Evolutionary conservation across 306 rosid genomes (phyloP).

Genomic region (Cucumis cinereus): DNA sequence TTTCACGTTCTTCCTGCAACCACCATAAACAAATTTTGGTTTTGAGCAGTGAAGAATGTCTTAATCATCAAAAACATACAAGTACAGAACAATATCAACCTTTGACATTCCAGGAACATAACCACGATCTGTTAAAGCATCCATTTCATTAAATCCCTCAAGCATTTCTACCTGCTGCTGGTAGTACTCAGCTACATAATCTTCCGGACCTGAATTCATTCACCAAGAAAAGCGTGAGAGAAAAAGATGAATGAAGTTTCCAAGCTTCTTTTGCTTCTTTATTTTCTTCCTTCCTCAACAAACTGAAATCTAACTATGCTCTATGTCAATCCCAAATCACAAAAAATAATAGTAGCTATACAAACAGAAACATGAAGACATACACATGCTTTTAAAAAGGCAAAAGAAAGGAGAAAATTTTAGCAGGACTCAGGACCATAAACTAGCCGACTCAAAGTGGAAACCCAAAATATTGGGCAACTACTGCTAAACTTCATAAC

Average conservation of each 20-base stretch:
- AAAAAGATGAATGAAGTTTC: neutral
- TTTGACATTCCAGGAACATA: slow-evolving; percentile 85
- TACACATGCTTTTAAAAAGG: slow-evolving; percentile 1
- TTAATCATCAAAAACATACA: neutral
- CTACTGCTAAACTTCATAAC: neutral
- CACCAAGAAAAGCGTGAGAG: neutral
- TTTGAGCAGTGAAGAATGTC: neutral
- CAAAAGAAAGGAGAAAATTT: neutral
- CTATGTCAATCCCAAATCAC: neutral
- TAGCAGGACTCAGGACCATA: neutral
- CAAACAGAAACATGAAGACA: neutral
- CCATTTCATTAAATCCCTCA: slow-evolving; percentile 95
- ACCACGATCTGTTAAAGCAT: slow-evolving; percentile 74
- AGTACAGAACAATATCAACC: slow-evolving; percentile 23
- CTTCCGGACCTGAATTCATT: slow-evolving; percentile 59
- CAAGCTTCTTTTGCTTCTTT: neutral
- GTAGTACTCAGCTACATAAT: slow-evolving; percentile 83
- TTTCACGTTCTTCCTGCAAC: slow-evolving; percentile 78
- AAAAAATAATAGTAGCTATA: neutral
- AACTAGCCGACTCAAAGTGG: neutral
- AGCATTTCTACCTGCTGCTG: slow-evolving; percentile 96
- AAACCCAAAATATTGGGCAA: neutral
- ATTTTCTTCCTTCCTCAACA: neutral
- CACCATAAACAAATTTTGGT: slow-evolving; percentile 14
- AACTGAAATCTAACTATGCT: neutral